Conservation (phyloP, 352 stramenopile genomes). For the Globisporangium yorkense region DNA sequence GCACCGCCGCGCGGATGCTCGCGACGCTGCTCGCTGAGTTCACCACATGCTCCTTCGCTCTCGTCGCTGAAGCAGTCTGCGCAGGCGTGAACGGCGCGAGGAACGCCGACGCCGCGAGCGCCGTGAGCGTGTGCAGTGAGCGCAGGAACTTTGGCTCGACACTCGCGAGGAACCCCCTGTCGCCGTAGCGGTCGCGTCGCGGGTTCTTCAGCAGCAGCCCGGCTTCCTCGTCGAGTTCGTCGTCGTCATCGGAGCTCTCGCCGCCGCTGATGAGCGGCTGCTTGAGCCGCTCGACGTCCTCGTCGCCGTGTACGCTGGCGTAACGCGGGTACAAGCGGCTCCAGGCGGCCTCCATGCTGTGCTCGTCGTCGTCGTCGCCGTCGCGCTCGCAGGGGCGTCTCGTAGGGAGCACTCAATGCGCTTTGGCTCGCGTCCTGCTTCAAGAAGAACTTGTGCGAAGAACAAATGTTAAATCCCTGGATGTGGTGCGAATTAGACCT, state of each 20-base stretch:
- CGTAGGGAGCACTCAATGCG: too few relatives aligned
- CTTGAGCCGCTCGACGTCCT: constrained; percentile 28
- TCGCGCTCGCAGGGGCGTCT: too few relatives aligned
- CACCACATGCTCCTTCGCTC: background rate
- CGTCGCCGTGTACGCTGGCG: constrained; percentile 15
- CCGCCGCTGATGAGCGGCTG: constrained; percentile 31
- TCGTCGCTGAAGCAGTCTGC: background rate
- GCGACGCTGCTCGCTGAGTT: constrained; percentile 6
- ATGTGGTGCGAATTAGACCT: constrained; percentile 1
- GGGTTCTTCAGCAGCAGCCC: constrained; percentile 4
- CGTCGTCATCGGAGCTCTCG: constrained; percentile 9
- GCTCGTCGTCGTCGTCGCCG: background rate
- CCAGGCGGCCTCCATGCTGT: constrained; percentile 9
- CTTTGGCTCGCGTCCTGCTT: background rate
- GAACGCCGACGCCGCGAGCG: constrained; percentile 9
- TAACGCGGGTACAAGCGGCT: constrained; percentile 16
- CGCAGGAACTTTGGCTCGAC: constrained; percentile 24
- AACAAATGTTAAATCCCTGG: constrained; percentile 1
- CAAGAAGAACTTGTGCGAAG: background rate
- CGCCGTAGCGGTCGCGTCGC: background rate
- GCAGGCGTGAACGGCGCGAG: constrained; percentile 1
- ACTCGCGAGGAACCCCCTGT: constrained; percentile 7
- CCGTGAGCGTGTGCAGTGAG: constrained; percentile 10
- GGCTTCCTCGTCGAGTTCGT: constrained; percentile 9
- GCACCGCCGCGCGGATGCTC: constrained; percentile 15